Evolutionary conservation across 768 basidiomycete species (phyloP), one percentile per base, ranked within the genome.

Genomic region (Russula sp.): DNA sequence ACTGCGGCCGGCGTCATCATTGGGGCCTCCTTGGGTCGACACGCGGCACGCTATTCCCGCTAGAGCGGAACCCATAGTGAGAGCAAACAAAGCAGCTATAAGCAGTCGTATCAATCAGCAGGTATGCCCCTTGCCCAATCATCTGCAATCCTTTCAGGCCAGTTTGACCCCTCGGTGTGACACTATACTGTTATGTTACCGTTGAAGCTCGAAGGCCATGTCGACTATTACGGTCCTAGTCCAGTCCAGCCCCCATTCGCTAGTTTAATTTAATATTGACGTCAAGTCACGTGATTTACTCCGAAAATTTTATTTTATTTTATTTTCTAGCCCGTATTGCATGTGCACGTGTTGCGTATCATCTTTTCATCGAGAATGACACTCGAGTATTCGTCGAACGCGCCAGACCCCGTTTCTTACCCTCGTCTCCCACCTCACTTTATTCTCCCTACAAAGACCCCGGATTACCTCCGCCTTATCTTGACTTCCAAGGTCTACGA

Each of bases 401-500:
- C 84, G n/a, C 87, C 88, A 50, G 80, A 83, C 53, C 86, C 87
- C 20, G 75, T 88, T 10, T 57, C 74, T 24, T 93, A 88, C 71
- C 85, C 89, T 18, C 83, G 89, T 34, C 82, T 94, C 11, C 74
- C 84, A 0, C 76, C 80, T 28, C 89, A 94, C 69, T 76, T 82
- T 69, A 76, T 92, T 13, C 80, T 90, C 5, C 76, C 86, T 0
- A 79, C 81, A 53, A 82, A 85, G 26, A 85, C 85, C 7, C 92
- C 93, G 2, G 93, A 96, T 73, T 96, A 96, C 74, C 84, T 95
- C 50, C 82, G 89, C 22, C 85, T 96, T 52, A 94, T 94, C 70
- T 80, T 95, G 57, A 90, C 85, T n/a, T 83, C 91, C 6, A 92
- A 90, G 74, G 92, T 95, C 61, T 96, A 96, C 74, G 91, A 94